phyloP scores from a whole-genome alignment of 2,329 filamentous ascomycete genomes.

The Didymella sp. region DNA sequence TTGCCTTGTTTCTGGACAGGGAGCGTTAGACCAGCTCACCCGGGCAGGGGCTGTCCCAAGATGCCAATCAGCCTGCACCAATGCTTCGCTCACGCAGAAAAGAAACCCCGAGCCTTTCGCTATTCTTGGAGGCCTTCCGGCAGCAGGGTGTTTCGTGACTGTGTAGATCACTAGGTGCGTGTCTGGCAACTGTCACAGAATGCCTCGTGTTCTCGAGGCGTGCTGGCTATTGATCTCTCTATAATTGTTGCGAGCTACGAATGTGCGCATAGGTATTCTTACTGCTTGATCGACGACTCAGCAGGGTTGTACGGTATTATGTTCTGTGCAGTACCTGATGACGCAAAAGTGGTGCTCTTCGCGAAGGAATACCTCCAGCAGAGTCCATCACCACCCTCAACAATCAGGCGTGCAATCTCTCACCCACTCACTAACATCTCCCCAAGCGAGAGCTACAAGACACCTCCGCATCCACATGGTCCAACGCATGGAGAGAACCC shows the following conservation, averaged over 20 bases:
- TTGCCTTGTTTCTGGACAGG: conserved; percentile 13
- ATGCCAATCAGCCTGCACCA: conserved; percentile 6
- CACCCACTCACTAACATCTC: conserved; percentile 4
- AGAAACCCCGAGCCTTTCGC: conserved; percentile 23
- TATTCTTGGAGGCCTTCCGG: conserved; percentile 22
- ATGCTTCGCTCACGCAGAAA: conserved; percentile 18
- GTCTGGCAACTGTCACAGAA: conserved; percentile 12
- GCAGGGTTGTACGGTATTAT: neutral
- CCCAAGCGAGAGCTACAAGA: conserved; percentile 9
- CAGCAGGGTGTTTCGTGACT: conserved; percentile 15
- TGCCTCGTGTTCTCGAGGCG: conserved; percentile 7
- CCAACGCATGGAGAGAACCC: conserved; percentile 13
- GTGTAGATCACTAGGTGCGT: conserved; percentile 2
- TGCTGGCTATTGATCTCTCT: conserved; percentile 1
- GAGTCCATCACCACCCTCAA: conserved; percentile 16
- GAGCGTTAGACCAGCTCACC: conserved; percentile 10
- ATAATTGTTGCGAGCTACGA: neutral
- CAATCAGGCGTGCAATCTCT: conserved; percentile 23
- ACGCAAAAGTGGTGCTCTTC: conserved; percentile 3
- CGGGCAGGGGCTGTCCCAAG: conserved; percentile 8
- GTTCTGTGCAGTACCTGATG: conserved; percentile 1
- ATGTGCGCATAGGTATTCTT: neutral
- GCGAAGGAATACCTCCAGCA: conserved; percentile 5
- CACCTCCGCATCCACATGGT: conserved; percentile 14
- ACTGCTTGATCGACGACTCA: neutral